Base-by-base conservation (phyloP, 2,329 filamentous ascomycete genomes). In the Colletotrichum somersetense region DNA sequence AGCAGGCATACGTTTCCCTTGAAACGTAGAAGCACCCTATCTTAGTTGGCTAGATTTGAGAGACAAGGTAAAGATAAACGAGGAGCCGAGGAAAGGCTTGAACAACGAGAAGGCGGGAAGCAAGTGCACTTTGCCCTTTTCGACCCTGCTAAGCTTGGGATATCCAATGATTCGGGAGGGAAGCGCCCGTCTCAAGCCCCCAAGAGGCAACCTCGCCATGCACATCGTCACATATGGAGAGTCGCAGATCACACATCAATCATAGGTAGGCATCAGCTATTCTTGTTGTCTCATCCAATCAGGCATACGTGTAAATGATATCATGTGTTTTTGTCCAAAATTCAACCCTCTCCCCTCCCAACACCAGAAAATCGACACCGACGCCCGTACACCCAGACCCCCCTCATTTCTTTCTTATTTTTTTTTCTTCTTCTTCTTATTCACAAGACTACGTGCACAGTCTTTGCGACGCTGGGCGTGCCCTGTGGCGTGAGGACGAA, bases 401-500 rank as follows among this genome's bases (percentile, higher is more conserved):
- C 38, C 38, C 38, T 11, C 14, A 12, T 11, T 11, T 2, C 14
- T 4, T 11, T 30, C 0, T 30, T 30, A 3, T 30, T 30, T 30
- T 0, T 12, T 48, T 4, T 6, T 7, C 16, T 6, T n/a, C 5
- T 14, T 23, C 4, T 26, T 6, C 11, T n/a, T 44, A n/a, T 20
- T 67, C 71, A 74, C 48, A 76, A 62, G 38, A 75, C 18, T 20
- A 78, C 76, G 44, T 80, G 79, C 18, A 86, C 76, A 1, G 81
- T 85, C 76, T 82, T 83, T 0, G 82, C 84, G 4, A 85, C 72
- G 73, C 85, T 86, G 0, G 86, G 87, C 1, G 84, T 83, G 0
- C 86, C 86, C 3, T 75, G 75, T 5, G 77, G 73, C 67, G 85
- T 78, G n/a, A 87, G 78, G 0, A 83, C 87, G 76, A 89, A 90